Evolutionary conservation across 2,329 filamentous ascomycete genomes (phyloP), one percentile per base, ranked within the genome.

Genomic region (Pseudocercospora fijiensis): DNA sequence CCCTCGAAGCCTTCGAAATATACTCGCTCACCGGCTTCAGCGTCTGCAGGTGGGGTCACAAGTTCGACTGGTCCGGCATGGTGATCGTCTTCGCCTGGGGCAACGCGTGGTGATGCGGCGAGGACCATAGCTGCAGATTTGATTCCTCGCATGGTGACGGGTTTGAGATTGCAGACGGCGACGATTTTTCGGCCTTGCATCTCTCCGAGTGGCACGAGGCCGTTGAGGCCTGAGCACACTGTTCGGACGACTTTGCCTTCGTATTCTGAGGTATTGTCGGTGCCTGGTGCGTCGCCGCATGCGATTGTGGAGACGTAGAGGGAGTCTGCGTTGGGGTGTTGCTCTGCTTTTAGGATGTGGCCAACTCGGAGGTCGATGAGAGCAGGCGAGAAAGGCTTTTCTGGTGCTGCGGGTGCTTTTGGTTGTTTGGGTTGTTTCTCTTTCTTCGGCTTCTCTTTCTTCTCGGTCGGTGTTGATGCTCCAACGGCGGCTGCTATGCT

Each of bases 151-250:
- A 99, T 99, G 78, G 96, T 99, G 78, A 98, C 95, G 57, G 95
- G 95, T 85, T 99, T 99, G 71, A 99, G 86, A 80, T 99, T 99
- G 84, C 92, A 96, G 22, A 99, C 94, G 0, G 95, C 91, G 30
- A 99, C 86, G 65, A 99, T 91, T 81, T 96, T 96, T 77, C 95
- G 91, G 75, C 88, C 88, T 79, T 99, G 95, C 95, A 99, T 97
- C 78, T 96, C 92, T 78, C 91, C 92, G 53, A 99, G 84, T 0
- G 95, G 95, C 1, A 99, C 82, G 28, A 97, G 86, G 7, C 95
- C 95, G 78, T 96, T 97, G 69, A 99, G 85, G 27, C 95, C 95
- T 1, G 95, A 98, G 86, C 95, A 99, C 56, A 99, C 94, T 16
- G 94, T 99, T 53, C 95, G 90, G 73, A 93, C 92, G 49, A 94